Evolutionary conservation across 1,284 basidiomycete genomes (phyloP), one percentile per base, ranked within the genome.

Genomic region (Rhodotorula sp.): DNA sequence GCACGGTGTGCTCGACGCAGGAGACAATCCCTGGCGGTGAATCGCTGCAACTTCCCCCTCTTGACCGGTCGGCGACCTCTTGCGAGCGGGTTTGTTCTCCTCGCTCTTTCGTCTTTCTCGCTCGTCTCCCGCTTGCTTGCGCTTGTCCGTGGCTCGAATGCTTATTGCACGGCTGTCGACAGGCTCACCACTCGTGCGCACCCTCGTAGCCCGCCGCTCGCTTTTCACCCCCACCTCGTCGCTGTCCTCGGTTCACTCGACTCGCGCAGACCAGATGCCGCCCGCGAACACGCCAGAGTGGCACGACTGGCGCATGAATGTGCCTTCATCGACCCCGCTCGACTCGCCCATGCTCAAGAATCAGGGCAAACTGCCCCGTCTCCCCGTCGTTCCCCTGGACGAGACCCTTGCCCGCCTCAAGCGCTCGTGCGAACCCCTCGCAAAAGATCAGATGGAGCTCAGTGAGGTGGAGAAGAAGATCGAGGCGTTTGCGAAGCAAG

Each of bases 381-480:
- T 77, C 24, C 76, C 77, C 10, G 70, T 78, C 0, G 76, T 76
- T 2, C 44, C 53, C 19, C 67, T 78, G 19, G 55, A 60, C 27
- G 49, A 61, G 29, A 77, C 76, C 5, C 59, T 74, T n/a, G 51
- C 62, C 20, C 74, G 74, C 66, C 55, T 76, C 46, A 19, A 67
- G 4, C 36, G 59, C 52, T 70, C 68, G 39, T 68, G 66, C 29
- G 59, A 44, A 17, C 59, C 76, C 2, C 61, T 78, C 47, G 73
- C 71, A 1, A 48, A 66, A 7, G 60, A 71, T 30, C n/a, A 56
- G 0, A n/a, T 59, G 1, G 70, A 73, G 60, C 54, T 66, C 46
- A 36, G 62, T 2, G 52, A n/a, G 29, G 60, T 73, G 27, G 52
- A 67, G 30, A 17, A 22, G 3, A 77, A 77, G 62, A 48, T 72